A percentile compares a stretch with the other conserved stretches of the same genome.
Conservation (phyloP, 2,329 filamentous ascomycete genomes). For the Colletotrichum tofieldiae region DNA sequence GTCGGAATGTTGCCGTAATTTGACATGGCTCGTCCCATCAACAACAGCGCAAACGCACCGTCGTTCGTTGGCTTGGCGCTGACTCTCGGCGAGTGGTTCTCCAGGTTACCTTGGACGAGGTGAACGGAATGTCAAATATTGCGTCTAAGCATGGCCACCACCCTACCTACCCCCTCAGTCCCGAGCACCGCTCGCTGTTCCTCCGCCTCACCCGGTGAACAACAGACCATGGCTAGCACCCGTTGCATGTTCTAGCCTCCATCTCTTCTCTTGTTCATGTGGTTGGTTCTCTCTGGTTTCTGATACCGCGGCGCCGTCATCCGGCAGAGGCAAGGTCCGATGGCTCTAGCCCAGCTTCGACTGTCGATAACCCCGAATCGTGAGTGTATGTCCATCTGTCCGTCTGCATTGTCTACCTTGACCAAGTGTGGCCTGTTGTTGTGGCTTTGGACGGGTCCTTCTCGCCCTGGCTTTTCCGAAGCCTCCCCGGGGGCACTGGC, state of each 20-base stretch:
- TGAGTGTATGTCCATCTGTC: neutral
- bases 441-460: neutral
- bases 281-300: neutral
- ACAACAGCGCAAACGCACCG: neutral
- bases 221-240: slow-evolving; percentile 5
- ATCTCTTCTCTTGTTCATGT: neutral
- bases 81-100: neutral
- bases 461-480: neutral
- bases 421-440: neutral
- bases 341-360: neutral
- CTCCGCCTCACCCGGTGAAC: neutral
- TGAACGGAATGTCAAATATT: neutral
- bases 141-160: neutral
- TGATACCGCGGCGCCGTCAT: neutral
- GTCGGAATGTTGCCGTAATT: slow-evolving; percentile 17
- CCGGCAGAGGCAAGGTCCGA: neutral
- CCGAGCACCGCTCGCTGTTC: neutral
- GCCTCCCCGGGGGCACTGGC: neutral
- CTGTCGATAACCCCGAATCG: neutral
- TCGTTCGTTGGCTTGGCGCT: neutral
- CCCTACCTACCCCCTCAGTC: neutral
- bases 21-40: slow-evolving; percentile 29
- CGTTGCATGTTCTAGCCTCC: slow-evolving; percentile 10
- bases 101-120: neutral
- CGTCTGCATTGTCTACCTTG: neutral